Evolutionary conservation across 148 eudicot species (phyloP).

Genomic region (Vaccinium myrtillus): DNA sequence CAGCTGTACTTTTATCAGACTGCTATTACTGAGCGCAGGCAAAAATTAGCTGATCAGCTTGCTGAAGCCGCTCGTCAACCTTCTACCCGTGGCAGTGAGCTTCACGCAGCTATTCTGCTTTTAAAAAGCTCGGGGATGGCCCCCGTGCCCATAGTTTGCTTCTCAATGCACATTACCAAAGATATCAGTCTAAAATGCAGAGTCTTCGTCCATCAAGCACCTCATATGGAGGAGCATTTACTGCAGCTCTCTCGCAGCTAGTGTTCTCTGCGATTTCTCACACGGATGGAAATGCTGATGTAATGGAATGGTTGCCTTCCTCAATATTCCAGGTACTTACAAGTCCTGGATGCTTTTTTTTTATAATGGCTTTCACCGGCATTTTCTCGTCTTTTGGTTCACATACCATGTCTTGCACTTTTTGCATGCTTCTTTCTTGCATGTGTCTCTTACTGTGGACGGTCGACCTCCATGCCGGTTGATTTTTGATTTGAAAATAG

Average conservation of each 20-base stretch:
- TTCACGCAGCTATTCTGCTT: conserved; percentile 84
- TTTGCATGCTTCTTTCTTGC: not conserved
- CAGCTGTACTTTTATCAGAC: conserved; percentile 51
- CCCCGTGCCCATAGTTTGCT: conserved; percentile 89
- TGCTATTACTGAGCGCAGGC: conserved; percentile 70
- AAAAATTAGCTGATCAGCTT: conserved; percentile 92
- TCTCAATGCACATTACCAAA: conserved; percentile 86
- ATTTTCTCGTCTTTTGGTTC: not conserved
- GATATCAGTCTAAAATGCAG: conserved; percentile 85
- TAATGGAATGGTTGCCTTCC: conserved; percentile 86
- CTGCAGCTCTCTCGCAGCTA: conserved; percentile 95
- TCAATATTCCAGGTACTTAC: conserved; percentile 80
- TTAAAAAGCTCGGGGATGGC: conserved; percentile 91
- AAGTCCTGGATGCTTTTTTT: not conserved
- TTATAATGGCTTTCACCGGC: not conserved
- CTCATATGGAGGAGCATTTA: conserved; percentile 98
- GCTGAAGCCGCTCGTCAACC: conserved; percentile 97
- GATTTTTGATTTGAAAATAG: no score
- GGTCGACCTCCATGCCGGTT: no score
- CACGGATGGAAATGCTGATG: conserved; percentile 76
- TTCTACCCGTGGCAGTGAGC: conserved; percentile 90
- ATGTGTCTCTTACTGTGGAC: not conserved
- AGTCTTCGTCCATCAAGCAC: conserved; percentile 94
- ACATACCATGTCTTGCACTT: not conserved
- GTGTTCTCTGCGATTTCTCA: conserved; percentile 93